Evolutionary conservation across 495 filamentous ascomycete species (phyloP), one percentile per base, ranked within the genome.

Genomic region (Hypoxylon fragiforme): DNA sequence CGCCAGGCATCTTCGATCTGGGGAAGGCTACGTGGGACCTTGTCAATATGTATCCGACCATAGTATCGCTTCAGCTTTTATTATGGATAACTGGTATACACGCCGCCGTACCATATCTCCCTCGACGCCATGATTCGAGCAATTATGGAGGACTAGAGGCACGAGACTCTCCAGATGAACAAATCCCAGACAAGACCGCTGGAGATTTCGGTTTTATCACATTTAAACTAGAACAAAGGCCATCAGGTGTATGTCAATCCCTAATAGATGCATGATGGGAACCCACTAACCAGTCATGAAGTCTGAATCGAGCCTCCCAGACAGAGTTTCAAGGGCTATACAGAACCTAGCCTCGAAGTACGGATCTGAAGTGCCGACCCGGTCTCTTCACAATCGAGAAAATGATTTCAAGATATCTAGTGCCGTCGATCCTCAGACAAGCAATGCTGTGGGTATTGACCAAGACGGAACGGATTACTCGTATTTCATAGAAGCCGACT

Each of bases 391-490:
- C 1, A 66, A 65, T 34, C 67, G 74, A 63, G 63, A 56, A 43
- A 81, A 84, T 57, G 63, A 65, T 1, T 91, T 85, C 66, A 60
- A 72, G 3, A 77, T 91, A 14, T 74, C 85, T 28, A 62, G 75
- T 28, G 78, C 85, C 18, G 68, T 73, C 20, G 69, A 70, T 0
- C 82, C 88, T 0, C 73, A 77, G 0, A 59, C 72, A 4, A 63
- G 77, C 13, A 79, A 86, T 56, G 86, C 83, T 47, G 79, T 78
- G 9, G 81, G 84, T 4, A 71, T 94, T 32, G 76, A 86, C 62
- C 86, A 94, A 67, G 86, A 90, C 70, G 88, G 87, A 2, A 78
- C 77, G 20, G 89, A 94, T 69, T 86, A 79, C 50, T 86, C 86
- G 5, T 95, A 95, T 74, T 90, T 95, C 60, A 67, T 83, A 15